A percentile compares a stretch with the other conserved stretches of the same genome.
phyloP scores from a whole-genome alignment of 495 filamentous ascomycete genomes.

The Penicillium crystallinum region DNA sequence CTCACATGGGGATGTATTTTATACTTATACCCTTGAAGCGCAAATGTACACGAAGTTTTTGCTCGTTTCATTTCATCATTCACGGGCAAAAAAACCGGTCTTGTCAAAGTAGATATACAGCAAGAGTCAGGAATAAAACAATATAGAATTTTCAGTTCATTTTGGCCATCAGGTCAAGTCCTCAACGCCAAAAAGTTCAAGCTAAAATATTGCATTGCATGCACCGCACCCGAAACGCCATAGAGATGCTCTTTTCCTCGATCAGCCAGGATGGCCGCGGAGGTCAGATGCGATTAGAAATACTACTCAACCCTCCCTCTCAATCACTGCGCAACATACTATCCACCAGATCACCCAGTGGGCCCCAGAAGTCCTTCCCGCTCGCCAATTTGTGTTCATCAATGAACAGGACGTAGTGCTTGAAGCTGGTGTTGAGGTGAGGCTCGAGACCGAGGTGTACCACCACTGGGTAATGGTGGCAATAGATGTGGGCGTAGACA shows the following conservation, averaged over 20 bases:
- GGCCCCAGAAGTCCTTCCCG: conserved; percentile 96
- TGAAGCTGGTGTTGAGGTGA: conserved; percentile 98
- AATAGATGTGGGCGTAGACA: conserved; percentile 99
- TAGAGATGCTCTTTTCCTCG: conserved; percentile 12
- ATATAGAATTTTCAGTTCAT: not conserved
- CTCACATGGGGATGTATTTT: no score
- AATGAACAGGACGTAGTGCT: conserved; percentile 97
- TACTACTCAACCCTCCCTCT: conserved; percentile 11
- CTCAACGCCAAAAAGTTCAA: conserved; percentile 15
- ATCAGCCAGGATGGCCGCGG: not conserved
- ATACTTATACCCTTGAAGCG: no score
- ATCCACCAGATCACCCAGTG: conserved; percentile 93
- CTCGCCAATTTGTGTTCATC: conserved; percentile 85
- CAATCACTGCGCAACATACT: conserved; percentile 93
- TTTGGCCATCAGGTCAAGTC: not conserved
- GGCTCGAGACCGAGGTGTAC: conserved; percentile 93
- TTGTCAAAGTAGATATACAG: no score
- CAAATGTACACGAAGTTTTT: no score
- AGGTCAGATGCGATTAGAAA: conserved; percentile 8
- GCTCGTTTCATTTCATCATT: no score
- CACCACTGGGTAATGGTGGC: conserved; percentile 97
- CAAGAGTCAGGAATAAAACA: not conserved
- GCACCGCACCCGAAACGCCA: conserved; percentile 24
- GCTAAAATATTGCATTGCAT: conserved; percentile 16
- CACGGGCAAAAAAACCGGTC: no score